Conservation (phyloP, 2,329 filamentous ascomycete genomes). For the Didymosphaeria variabile region DNA sequence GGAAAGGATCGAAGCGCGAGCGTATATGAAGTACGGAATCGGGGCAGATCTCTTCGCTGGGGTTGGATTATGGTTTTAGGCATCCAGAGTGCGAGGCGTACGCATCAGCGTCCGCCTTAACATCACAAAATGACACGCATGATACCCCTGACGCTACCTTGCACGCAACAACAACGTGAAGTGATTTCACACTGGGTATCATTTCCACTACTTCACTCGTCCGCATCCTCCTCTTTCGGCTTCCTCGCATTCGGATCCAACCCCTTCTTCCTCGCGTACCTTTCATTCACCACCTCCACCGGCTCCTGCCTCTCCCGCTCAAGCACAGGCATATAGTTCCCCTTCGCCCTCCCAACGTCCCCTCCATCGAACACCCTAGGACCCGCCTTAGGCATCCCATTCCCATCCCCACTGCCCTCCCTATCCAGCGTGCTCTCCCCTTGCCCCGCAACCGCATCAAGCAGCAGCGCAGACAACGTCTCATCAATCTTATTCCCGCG, state of each 20-base stretch:
- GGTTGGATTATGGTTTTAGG: too few species aligned
- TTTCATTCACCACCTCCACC: slow-evolving; percentile 69
- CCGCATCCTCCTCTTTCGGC: slow-evolving; percentile 37
- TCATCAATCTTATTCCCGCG: slow-evolving; percentile 88
- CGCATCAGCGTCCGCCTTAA: background rate
- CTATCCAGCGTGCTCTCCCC: slow-evolving; percentile 42
- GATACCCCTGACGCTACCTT: slow-evolving; percentile 6
- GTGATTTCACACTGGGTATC: background rate
- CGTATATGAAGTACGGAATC: background rate
- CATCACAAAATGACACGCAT: background rate
- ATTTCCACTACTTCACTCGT: slow-evolving; percentile 33
- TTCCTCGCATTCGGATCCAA: slow-evolving; percentile 36
- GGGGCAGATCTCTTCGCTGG: too few species aligned
- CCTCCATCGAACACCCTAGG: slow-evolving; percentile 68
- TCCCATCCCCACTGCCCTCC: slow-evolving; percentile 22
- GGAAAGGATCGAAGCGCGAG: too few species aligned
- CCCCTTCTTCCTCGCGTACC: slow-evolving; percentile 64
- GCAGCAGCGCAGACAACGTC: slow-evolving; percentile 76
- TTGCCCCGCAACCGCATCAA: slow-evolving; percentile 66
- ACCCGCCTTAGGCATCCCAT: slow-evolving; percentile 44
- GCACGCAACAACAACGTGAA: too few species aligned
- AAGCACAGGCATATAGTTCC: slow-evolving; percentile 67
- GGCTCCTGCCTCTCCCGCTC: slow-evolving; percentile 64
- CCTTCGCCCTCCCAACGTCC: slow-evolving; percentile 62
- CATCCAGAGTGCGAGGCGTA: too few species aligned